Percentiles rank a stretch among this genome's conserved stretches.
phyloP scores from a whole-genome alignment of 345 rosid species.

The Geranium rotundifolium region DNA sequence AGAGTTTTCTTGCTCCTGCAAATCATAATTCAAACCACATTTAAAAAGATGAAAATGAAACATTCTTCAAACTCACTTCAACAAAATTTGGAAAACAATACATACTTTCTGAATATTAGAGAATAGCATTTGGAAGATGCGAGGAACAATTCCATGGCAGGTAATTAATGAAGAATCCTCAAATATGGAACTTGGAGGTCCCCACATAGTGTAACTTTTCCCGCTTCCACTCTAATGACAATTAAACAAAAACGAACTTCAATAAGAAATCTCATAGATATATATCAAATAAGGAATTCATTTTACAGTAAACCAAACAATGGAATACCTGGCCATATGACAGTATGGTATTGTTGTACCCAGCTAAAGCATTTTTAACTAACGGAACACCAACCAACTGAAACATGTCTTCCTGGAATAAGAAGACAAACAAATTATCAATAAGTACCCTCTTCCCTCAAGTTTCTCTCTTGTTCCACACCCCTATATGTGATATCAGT shows the following conservation, averaged over 20 bases:
- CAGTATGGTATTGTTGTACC: conserved; percentile 72
- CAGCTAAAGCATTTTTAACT: conserved; percentile 69
- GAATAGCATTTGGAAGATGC: conserved; percentile 72
- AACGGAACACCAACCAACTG: conserved; percentile 65
- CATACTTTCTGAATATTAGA: conserved; percentile 69
- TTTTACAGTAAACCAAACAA: neutral
- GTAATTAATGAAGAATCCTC: conserved; percentile 67
- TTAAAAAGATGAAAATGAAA: neutral
- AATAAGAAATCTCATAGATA: too few relatives aligned
- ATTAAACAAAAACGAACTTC: neutral
- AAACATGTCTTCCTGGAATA: conserved; percentile 60
- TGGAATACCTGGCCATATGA: conserved; percentile 81
- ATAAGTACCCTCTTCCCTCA: neutral
- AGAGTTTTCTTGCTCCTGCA: conserved; percentile 60
- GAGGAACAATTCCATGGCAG: conserved; percentile 80
- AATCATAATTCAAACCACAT: conserved; percentile 6
- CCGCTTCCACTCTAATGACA: conserved; percentile 80
- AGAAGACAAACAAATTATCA: conserved; percentile 15
- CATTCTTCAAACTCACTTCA: neutral
- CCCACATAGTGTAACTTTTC: conserved; percentile 94
- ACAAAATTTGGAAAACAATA: conserved; percentile 5
- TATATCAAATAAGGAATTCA: too few relatives aligned
- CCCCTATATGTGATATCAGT: too few relatives aligned
- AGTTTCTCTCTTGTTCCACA: too few relatives aligned
- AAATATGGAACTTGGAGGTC: conserved; percentile 89